phyloP scores from a whole-genome alignment of 306 rosid genomes.

The Begonia masoniana region DNA sequence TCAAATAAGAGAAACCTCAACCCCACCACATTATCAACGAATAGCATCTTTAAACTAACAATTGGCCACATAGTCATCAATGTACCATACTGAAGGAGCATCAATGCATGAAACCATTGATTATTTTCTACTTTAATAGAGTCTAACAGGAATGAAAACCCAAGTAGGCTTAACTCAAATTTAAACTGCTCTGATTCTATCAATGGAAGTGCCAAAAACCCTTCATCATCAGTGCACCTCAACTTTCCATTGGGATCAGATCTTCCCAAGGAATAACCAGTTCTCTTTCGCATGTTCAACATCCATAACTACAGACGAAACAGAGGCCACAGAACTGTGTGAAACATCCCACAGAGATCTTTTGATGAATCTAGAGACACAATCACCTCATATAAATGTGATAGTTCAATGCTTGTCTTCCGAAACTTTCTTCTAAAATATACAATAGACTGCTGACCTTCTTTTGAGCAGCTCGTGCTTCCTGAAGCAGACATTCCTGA shows the following conservation, averaged over 20 bases:
- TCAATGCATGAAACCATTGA: slow-evolving; percentile 32
- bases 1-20: slow-evolving; percentile 69
- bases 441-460: slow-evolving; percentile 58
- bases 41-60: slow-evolving; percentile 79
- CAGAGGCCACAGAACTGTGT: slow-evolving; percentile 20
- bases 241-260: slow-evolving; percentile 28
- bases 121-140: slow-evolving; percentile 27
- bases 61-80: slow-evolving; percentile 56
- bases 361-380: neutral
- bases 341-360: neutral
- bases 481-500: slow-evolving; percentile 29
- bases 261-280: slow-evolving; percentile 13
- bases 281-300: slow-evolving; percentile 16
- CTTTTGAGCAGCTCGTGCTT: slow-evolving; percentile 21
- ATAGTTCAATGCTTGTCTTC: slow-evolving; percentile 23
- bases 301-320: slow-evolving; percentile 14
- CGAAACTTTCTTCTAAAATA: slow-evolving; percentile 66
- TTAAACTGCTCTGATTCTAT: slow-evolving; percentile 30
- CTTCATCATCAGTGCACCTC: slow-evolving; percentile 41
- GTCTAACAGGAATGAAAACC: slow-evolving; percentile 20
- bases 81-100: slow-evolving; percentile 44
- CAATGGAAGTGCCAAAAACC: slow-evolving; percentile 30
- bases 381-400: slow-evolving; percentile 18
- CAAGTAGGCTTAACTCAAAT: slow-evolving; percentile 32
- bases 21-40: slow-evolving; percentile 80